A percentile compares a stretch with the other conserved stretches of the same genome.
Evolutionary conservation across 1,139 yeast species (phyloP).

Genomic region (Petasospora rhodanensis): DNA sequence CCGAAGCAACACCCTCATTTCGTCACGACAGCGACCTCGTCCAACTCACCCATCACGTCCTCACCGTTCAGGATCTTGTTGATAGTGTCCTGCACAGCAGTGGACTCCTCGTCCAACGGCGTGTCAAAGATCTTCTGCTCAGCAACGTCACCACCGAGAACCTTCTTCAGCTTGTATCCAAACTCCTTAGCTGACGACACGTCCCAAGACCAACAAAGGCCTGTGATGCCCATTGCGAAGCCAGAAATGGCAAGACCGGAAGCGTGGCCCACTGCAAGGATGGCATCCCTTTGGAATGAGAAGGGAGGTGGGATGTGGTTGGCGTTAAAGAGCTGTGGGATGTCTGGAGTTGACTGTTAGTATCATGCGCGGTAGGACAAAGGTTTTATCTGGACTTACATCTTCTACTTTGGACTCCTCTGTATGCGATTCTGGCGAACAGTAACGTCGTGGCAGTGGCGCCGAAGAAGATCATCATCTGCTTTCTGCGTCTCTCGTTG

Average conservation of each 20-base stretch:
- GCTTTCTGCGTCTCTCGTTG: conserved; percentile 55
- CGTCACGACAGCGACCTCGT: conserved; percentile 10
- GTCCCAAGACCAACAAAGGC: conserved; percentile 77
- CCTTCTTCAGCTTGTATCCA: conserved; percentile 59
- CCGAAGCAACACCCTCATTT: conserved; percentile 12
- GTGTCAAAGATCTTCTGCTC: conserved; percentile 43
- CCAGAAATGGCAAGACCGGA: conserved; percentile 70
- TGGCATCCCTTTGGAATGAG: conserved; percentile 78
- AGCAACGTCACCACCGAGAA: conserved; percentile 65
- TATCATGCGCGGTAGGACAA: background rate
- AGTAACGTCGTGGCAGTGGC: conserved; percentile 69
- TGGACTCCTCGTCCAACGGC: conserved; percentile 68
- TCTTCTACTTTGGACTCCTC: conserved; percentile 68
- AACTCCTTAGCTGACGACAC: conserved; percentile 67
- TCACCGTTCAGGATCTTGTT: conserved; percentile 24
- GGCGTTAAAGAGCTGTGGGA: conserved; percentile 78
- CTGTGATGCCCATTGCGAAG: conserved; percentile 67
- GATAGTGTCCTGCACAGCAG: conserved; percentile 27
- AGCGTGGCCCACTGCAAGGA: conserved; percentile 81
- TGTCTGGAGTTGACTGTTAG: conserved; percentile 31
- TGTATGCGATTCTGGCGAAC: conserved; percentile 69
- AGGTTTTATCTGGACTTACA: conserved; percentile 8
- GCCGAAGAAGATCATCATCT: conserved; percentile 68
- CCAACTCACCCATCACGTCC: conserved; percentile 15
- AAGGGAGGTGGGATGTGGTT: conserved; percentile 84